Evolutionary conservation across 306 rosid species (phyloP).

Genomic region (Trifolium pratense): DNA sequence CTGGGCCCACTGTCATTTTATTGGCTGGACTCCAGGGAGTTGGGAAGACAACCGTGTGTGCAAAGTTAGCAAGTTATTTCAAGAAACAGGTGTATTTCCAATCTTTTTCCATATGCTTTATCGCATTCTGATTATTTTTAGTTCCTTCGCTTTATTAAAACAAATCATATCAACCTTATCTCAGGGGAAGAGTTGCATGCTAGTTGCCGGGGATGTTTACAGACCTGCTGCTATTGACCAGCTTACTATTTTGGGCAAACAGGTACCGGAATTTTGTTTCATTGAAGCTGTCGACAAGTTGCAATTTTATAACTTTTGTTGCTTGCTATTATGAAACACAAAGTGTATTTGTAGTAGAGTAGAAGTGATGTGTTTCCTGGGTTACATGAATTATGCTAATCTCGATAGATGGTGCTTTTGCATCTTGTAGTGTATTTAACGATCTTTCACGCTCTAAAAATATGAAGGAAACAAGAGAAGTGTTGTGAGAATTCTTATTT

Average conservation of each 20-base stretch:
- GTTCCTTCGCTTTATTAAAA: conserved; percentile 36
- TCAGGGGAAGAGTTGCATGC: conserved; percentile 97
- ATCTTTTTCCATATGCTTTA: conserved; percentile 28
- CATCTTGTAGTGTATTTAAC: conserved; percentile 24
- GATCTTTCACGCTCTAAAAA: conserved; percentile 29
- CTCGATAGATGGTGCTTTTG: conserved; percentile 27
- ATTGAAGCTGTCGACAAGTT: conserved; percentile 29
- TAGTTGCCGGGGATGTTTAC: conserved; percentile 95
- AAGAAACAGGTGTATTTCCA: conserved; percentile 75
- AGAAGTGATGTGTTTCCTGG: conserved; percentile 1
- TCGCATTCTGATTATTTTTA: conserved; percentile 11
- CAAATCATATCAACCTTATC: conserved; percentile 30
- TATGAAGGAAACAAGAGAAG: conserved; percentile 16
- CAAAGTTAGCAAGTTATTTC: conserved; percentile 87
- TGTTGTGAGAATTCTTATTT: conserved; percentile 6
- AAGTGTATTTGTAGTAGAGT: conserved; percentile 17
- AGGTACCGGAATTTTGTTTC: conserved; percentile 58
- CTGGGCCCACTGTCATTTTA: conserved; percentile 84
- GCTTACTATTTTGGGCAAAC: conserved; percentile 87
- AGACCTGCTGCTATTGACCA: conserved; percentile 99
- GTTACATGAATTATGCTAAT: conserved; percentile 4
- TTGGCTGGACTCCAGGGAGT: conserved; percentile 99
- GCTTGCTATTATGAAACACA: conserved; percentile 23
- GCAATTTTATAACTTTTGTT: conserved; percentile 32
- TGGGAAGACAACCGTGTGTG: conserved; percentile 98